Conservation (phyloP, 805 yeast species). For the Nakazawaea ishiwadae region DNA sequence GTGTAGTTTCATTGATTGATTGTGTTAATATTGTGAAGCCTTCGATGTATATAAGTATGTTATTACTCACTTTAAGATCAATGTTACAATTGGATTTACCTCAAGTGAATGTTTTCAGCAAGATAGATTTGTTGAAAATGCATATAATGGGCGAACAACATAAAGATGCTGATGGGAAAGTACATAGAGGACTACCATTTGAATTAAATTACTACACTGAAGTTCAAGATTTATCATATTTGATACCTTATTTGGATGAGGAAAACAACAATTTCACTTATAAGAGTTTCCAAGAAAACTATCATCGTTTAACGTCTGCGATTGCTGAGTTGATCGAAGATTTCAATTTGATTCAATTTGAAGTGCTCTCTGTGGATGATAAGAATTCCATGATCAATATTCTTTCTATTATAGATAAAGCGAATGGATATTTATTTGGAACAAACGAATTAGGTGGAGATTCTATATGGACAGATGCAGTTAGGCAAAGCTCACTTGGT, state of each 20-base stretch:
- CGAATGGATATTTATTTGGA: constrained; percentile 92
- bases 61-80: constrained; percentile 76
- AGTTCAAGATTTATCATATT: constrained; percentile 73
- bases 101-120: constrained; percentile 87
- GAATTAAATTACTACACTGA: constrained; percentile 84
- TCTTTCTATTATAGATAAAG: constrained; percentile 75
- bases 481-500: constrained; percentile 56
- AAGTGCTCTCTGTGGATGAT: constrained; percentile 87
- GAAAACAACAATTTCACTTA: constrained; percentile 69
- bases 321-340: constrained; percentile 84
- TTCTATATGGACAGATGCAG: constrained; percentile 94
- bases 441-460: constrained; percentile 96
- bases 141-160: constrained; percentile 31
- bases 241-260: constrained; percentile 63
- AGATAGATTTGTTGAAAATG: constrained; percentile 73
- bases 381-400: constrained; percentile 86
- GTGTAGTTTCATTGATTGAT: constrained; percentile 86
- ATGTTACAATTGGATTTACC: constrained; percentile 94
- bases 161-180: constrained; percentile 39
- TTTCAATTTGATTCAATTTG: constrained; percentile 81
- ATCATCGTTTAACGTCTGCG: constrained; percentile 62
- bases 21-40: constrained; percentile 80
- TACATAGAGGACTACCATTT: constrained; percentile 56
- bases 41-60: constrained; percentile 79
- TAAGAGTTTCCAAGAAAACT: constrained; percentile 40